Conservation (phyloP, 164 flowering plant genomes). For the Annona squamosa region DNA sequence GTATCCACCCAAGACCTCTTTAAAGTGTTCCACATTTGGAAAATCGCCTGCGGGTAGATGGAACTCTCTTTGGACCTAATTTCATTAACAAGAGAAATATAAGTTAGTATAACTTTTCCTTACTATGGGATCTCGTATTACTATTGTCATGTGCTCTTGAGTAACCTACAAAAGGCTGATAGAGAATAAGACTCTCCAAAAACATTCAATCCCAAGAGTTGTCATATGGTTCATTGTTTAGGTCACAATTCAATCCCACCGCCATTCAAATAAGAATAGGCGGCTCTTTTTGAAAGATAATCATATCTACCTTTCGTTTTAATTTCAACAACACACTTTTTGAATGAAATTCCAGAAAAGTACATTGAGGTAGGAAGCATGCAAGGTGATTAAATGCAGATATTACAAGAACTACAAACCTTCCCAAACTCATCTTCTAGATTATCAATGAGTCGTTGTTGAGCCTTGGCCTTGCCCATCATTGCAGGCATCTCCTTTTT, state of each 20-base stretch:
- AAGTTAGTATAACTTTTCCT: too few species aligned
- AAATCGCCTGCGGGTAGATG: conserved; percentile 70
- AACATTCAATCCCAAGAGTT: too few species aligned
- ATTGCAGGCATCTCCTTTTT: conserved; percentile 92
- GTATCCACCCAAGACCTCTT: conserved; percentile 68
- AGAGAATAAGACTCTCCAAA: too few species aligned
- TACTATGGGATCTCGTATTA: too few species aligned
- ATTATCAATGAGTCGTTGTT: conserved; percentile 73
- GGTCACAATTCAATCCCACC: neutral
- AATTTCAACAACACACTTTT: neutral
- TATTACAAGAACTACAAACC: conserved; percentile 31
- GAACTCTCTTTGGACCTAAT: conserved; percentile 72
- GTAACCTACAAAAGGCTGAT: too few species aligned
- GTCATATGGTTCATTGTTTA: too few species aligned
- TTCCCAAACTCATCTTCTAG: conserved; percentile 77
- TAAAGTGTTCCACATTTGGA: conserved; percentile 78
- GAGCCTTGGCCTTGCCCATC: conserved; percentile 91
- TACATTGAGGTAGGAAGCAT: neutral
- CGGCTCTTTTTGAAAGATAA: neutral
- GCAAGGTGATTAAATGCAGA: neutral
- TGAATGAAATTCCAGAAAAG: neutral
- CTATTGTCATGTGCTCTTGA: too few species aligned
- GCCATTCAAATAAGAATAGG: neutral
- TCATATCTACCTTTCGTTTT: neutral
- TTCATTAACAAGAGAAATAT: neutral